phyloP scores from a whole-genome alignment of 371 early-diverging fungal genomes.

The Mycotypha africana region DNA sequence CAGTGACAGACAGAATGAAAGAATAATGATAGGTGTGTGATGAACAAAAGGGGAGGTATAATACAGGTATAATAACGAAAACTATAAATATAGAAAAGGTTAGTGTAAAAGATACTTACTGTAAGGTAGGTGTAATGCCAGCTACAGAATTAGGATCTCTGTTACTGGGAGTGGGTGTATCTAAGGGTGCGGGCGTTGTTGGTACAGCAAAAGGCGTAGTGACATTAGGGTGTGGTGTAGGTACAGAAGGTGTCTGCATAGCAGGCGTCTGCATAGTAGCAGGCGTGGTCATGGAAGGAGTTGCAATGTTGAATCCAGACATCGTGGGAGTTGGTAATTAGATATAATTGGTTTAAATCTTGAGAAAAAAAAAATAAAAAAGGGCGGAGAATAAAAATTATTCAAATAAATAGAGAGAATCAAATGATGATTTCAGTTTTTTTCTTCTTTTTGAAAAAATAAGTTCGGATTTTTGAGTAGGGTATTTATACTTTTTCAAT shows the following conservation, averaged over 20 bases:
- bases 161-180: constrained; percentile 50
- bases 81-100: too few relatives aligned
- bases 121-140: constrained; percentile 80
- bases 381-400: too few relatives aligned
- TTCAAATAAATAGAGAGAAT: too few relatives aligned
- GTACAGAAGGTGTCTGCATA: constrained; percentile 47
- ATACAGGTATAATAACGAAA: too few relatives aligned
- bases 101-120: constrained; percentile 54
- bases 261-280: constrained; percentile 42
- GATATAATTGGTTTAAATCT: too few relatives aligned
- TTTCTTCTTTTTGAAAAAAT: too few relatives aligned
- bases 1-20: not conserved
- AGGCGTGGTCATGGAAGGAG: constrained; percentile 41
- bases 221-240: constrained; percentile 39
- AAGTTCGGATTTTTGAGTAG: too few relatives aligned
- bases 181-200: constrained; percentile 45
- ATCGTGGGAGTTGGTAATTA: too few relatives aligned
- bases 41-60: too few relatives aligned
- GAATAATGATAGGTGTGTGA: not conserved
- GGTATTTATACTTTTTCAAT: too few relatives aligned
- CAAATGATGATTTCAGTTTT: too few relatives aligned
- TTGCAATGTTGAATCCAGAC: constrained; percentile 50
- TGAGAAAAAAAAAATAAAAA: too few relatives aligned
- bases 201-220: constrained; percentile 42
- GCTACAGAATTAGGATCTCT: constrained; percentile 52